Evolutionary conservation across 345 rosid species (phyloP).

Genomic region (Brassica carinata): DNA sequence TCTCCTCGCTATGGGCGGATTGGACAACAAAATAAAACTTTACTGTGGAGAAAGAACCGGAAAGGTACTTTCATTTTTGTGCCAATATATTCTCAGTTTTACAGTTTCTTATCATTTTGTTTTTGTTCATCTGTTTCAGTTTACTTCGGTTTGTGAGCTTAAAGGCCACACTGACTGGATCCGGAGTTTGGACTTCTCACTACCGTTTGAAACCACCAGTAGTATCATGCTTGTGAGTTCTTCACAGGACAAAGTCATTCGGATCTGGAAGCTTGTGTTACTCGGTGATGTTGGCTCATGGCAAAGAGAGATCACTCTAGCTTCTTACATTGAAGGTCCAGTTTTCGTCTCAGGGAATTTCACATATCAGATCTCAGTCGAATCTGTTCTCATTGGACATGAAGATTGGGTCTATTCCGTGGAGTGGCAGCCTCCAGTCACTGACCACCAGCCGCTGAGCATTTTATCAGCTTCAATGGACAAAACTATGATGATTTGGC

Average conservation of each 20-base stretch:
- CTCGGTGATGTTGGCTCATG: conserved; percentile 39
- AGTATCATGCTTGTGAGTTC: conserved; percentile 85
- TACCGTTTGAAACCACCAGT: conserved; percentile 52
- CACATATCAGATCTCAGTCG: conserved; percentile 87
- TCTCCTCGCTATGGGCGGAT: conserved; percentile 88
- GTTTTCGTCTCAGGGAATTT: conserved; percentile 59
- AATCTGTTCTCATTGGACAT: conserved; percentile 92
- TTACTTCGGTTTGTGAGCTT: conserved; percentile 76
- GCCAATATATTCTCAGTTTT: too few relatives aligned
- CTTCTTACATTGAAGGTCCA: conserved; percentile 93
- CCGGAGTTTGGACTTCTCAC: conserved; percentile 91
- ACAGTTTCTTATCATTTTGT: too few relatives aligned
- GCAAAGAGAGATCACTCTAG: conserved; percentile 62
- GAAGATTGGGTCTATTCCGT: conserved; percentile 99
- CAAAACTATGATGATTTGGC: conserved; percentile 96
- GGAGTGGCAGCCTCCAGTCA: conserved; percentile 83
- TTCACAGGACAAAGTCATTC: conserved; percentile 90
- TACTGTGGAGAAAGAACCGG: conserved; percentile 72
- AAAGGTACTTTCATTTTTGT: conserved; percentile 23
- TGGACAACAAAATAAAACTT: conserved; percentile 80
- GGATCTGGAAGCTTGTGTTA: conserved; percentile 78
- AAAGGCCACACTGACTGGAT: conserved; percentile 98
- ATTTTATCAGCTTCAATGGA: conserved; percentile 95
- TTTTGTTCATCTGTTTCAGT: conserved; percentile 31
- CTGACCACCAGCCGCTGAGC: conserved; percentile 64